phyloP scores from a whole-genome alignment of 2,329 filamentous ascomycete genomes.

The Hypoxylon sp. region DNA sequence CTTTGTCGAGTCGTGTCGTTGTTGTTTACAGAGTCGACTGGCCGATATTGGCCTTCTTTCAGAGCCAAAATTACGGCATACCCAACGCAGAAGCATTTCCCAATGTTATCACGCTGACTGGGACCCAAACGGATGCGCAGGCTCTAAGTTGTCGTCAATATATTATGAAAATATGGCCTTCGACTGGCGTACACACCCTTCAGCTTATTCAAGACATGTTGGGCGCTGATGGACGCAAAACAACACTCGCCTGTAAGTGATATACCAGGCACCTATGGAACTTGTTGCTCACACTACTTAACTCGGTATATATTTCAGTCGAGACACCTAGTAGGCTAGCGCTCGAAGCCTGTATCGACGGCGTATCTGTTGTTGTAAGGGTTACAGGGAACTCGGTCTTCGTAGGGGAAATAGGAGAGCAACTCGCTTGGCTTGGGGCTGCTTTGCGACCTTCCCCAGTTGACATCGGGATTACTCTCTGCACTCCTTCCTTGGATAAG shows the following conservation, averaged over 20 bases:
- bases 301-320: background rate
- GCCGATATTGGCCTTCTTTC: slow-evolving; percentile 15
- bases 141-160: slow-evolving; percentile 21
- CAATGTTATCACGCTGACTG: slow-evolving; percentile 20
- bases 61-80: slow-evolving; percentile 5
- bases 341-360: background rate
- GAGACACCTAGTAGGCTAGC: background rate
- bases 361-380: background rate
- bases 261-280: background rate
- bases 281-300: too few relatives aligned
- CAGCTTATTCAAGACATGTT: slow-evolving; percentile 1
- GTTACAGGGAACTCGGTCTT: slow-evolving; percentile 14
- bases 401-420: slow-evolving; percentile 48
- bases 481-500: slow-evolving; percentile 2
- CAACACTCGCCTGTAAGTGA: background rate
- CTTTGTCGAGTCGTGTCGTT: background rate
- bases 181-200: slow-evolving; percentile 8
- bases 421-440: slow-evolving; percentile 48
- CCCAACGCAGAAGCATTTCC: slow-evolving; percentile 3
- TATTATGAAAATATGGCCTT: slow-evolving; percentile 20
- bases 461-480: slow-evolving; percentile 14
- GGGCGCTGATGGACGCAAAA: background rate
- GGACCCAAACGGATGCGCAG: slow-evolving; percentile 11
- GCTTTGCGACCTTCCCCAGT: slow-evolving; percentile 42
- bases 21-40: slow-evolving; percentile 15